phyloP scores from a whole-genome alignment of 1,284 basidiomycete genomes.

The Apiotrichum siamense region DNA sequence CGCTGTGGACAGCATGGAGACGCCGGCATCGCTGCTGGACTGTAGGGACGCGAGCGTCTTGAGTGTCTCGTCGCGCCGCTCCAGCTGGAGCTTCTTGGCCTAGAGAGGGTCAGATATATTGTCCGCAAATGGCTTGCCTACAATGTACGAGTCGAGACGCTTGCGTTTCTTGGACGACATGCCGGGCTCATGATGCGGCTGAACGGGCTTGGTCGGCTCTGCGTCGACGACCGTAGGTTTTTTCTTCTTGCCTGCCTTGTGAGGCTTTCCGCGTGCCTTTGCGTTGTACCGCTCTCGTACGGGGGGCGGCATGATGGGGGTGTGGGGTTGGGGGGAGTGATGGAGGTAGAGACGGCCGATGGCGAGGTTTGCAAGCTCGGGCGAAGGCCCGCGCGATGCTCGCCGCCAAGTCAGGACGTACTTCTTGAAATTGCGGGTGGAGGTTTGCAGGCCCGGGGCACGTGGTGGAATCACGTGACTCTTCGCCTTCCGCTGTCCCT shows the following conservation, averaged over 20 bases:
- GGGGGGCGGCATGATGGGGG: slow-evolving; percentile 31
- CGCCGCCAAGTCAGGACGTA: no score
- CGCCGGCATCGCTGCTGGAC: slow-evolving; percentile 24
- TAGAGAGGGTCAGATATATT: slow-evolving; percentile 6
- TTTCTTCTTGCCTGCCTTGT: slow-evolving; percentile 41
- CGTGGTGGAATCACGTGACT: no score
- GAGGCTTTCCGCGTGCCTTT: slow-evolving; percentile 43
- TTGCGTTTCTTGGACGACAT: slow-evolving; percentile 48
- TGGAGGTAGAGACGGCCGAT: no score
- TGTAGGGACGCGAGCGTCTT: slow-evolving; percentile 33
- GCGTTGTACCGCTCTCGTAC: slow-evolving; percentile 43
- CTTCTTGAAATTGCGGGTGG: no score
- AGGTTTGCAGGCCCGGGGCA: no score
- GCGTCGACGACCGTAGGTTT: slow-evolving; percentile 29
- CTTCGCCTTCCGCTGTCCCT: no score
- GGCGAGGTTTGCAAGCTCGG: no score
- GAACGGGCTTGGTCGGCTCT: slow-evolving; percentile 41
- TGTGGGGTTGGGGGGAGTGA: background rate
- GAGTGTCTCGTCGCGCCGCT: slow-evolving; percentile 40
- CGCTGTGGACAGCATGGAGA: slow-evolving; percentile 31
- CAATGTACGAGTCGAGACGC: slow-evolving; percentile 47
- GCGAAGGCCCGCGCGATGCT: no score
- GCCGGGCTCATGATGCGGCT: slow-evolving; percentile 26
- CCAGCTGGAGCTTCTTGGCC: slow-evolving; percentile 46
- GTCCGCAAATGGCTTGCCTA: background rate